phyloP scores from a whole-genome alignment of 495 filamentous ascomycete species.

The Barbatosphaeria neglecta region DNA sequence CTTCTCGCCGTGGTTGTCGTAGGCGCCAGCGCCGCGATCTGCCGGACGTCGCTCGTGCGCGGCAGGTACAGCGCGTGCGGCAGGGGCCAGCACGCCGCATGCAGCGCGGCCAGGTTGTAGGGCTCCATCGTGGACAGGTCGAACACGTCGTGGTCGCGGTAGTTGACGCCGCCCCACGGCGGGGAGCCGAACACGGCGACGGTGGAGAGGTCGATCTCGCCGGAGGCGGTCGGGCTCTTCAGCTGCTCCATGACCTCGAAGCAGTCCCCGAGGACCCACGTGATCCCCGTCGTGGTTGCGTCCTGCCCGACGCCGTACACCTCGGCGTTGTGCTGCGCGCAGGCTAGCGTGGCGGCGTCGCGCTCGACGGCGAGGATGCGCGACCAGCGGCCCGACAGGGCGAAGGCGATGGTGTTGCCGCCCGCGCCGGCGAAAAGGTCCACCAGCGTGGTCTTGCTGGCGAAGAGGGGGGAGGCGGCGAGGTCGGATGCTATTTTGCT shows the following conservation, averaged over 20 bases:
- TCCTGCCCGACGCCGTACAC: constrained; percentile 66
- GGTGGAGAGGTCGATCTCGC: constrained; percentile 16
- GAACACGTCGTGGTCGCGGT: constrained; percentile 66
- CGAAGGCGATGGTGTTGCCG: constrained; percentile 92
- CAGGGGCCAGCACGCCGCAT: constrained; percentile 43
- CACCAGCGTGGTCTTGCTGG: constrained; percentile 49
- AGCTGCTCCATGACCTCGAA: constrained; percentile 41
- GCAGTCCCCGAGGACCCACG: constrained; percentile 74
- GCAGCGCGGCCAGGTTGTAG: constrained; percentile 56
- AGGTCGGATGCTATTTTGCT: constrained; percentile 77
- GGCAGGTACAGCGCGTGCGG: constrained; percentile 70
- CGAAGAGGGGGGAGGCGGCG: constrained; percentile 21
- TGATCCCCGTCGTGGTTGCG: constrained; percentile 73
- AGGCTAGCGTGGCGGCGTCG: constrained; percentile 61
- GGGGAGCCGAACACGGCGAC: constrained; percentile 80
- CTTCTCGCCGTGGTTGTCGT: too few relatives aligned
- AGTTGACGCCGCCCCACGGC: constrained; percentile 88
- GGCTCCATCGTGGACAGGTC: constrained; percentile 81
- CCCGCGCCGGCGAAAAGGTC: constrained; percentile 88
- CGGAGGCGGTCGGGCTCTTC: constrained; percentile 14
- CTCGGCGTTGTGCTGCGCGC: constrained; percentile 84
- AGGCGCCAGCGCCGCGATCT: constrained; percentile 54
- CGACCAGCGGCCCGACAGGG: constrained; percentile 60
- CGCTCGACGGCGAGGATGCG: constrained; percentile 82
- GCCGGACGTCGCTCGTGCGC: constrained; percentile 72